phyloP scores from a whole-genome alignment of 1,284 basidiomycete species.

The Gymnopus androsaceus region DNA sequence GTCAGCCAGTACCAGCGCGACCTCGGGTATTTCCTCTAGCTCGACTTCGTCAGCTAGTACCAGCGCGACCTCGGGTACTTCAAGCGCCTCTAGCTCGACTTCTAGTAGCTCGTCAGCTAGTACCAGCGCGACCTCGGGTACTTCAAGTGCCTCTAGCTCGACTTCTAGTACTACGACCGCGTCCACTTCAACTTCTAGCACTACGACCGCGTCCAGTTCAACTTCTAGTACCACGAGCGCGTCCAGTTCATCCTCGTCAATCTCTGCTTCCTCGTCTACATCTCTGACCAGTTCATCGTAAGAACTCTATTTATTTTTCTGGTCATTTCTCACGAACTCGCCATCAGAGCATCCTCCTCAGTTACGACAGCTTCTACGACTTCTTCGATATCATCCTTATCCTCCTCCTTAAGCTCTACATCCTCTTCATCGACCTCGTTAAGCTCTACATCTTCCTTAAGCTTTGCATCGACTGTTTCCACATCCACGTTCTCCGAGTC shows the following conservation, averaged over 20 bases:
- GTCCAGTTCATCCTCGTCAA: background rate
- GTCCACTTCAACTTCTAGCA: background rate
- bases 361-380: background rate
- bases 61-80: background rate
- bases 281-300: background rate
- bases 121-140: background rate
- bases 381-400: background rate
- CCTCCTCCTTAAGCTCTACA: background rate
- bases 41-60: background rate
- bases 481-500: background rate
- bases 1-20: background rate
- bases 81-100: background rate
- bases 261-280: background rate
- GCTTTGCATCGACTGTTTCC: background rate
- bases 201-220: background rate
- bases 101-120: background rate
- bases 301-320: background rate
- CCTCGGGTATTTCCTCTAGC: background rate
- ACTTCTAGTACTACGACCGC: background rate
- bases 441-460: background rate
- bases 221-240: background rate
- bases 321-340: background rate
- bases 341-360: background rate
- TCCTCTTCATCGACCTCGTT: background rate
- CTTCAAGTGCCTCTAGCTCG: background rate